Conservation (phyloP, 2,329 filamentous ascomycete genomes). For the Coniochaeta sp. region DNA sequence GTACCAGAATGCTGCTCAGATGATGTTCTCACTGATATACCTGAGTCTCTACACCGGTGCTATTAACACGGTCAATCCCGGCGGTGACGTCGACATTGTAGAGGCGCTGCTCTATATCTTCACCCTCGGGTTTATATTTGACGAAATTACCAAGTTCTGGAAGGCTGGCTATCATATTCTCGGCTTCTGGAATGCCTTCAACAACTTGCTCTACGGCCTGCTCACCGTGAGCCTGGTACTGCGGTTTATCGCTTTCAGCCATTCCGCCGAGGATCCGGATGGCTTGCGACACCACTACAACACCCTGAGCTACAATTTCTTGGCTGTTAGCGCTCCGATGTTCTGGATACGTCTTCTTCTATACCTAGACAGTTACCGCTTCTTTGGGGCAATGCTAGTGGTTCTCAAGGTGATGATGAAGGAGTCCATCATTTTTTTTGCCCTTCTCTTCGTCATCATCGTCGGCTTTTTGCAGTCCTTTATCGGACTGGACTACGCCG, state of each 20-base stretch:
- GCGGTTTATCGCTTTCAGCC: conserved; percentile 68
- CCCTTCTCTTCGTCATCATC: conserved; percentile 75
- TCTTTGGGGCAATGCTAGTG: conserved; percentile 97
- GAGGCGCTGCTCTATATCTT: conserved; percentile 85
- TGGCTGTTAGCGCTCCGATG: conserved; percentile 90
- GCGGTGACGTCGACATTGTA: conserved; percentile 74
- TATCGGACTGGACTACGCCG: conserved; percentile 78
- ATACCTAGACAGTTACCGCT: conserved; percentile 87
- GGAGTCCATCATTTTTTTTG: conserved; percentile 93
- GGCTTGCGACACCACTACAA: conserved; percentile 59
- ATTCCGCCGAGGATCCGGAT: conserved; percentile 38
- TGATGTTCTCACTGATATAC: conserved; percentile 77
- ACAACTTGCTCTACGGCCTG: conserved; percentile 71
- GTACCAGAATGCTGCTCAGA: conserved; percentile 87
- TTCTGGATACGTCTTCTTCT: conserved; percentile 92
- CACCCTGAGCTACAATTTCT: conserved; percentile 81
- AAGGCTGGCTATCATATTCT: conserved; percentile 90
- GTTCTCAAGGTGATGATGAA: conserved; percentile 95
- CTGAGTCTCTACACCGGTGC: conserved; percentile 79
- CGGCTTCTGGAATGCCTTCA: conserved; percentile 97
- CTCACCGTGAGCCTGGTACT: conserved; percentile 71
- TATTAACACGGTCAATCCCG: conserved; percentile 88
- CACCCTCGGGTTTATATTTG: conserved; percentile 82
- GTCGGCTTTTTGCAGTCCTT: conserved; percentile 90
- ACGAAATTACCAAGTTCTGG: conserved; percentile 83